Evolutionary conservation across 2,329 filamentous ascomycete species (phyloP).

Genomic region (Clonostachys chloroleuca): DNA sequence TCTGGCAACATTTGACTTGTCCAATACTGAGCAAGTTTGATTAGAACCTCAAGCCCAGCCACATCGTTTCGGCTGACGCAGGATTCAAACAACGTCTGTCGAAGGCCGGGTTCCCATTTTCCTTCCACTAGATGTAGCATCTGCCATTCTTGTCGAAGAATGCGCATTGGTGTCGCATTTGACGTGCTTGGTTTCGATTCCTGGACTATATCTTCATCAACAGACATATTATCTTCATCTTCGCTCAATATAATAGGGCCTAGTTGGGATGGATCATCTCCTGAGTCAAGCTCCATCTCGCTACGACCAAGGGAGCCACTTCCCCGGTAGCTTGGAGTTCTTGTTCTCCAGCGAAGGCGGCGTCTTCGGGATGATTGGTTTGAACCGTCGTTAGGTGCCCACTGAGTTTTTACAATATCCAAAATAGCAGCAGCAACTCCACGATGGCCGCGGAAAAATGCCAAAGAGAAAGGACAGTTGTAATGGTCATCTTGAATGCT

Average conservation of each 20-base stretch:
- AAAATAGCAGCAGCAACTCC: conserved; percentile 62
- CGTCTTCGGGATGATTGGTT: too few relatives aligned
- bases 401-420: conserved; percentile 68
- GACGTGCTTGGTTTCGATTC: conserved; percentile 66
- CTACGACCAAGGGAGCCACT: conserved; percentile 18
- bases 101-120: conserved; percentile 9
- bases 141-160: conserved; percentile 38
- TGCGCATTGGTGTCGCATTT: conserved; percentile 43
- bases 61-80: conserved; percentile 50
- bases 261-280: conserved; percentile 25
- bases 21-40: conserved; percentile 49
- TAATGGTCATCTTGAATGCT: conserved; percentile 46
- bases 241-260: conserved; percentile 44
- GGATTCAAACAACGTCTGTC: conserved; percentile 29
- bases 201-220: conserved; percentile 72
- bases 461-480: conserved; percentile 63
- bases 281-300: conserved; percentile 26
- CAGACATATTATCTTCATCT: conserved; percentile 63
- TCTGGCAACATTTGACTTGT: conserved; percentile 24
- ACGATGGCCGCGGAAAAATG: conserved; percentile 61
- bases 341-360: conserved; percentile 43
- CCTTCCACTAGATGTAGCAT: conserved; percentile 22
- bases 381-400: conserved; percentile 28
- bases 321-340: conserved; percentile 38
- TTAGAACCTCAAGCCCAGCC: conserved; percentile 47